Evolutionary conservation across 257 asterid species (phyloP), one percentile per base, ranked within the genome.

Genomic region (Lycium ferocissimum): DNA sequence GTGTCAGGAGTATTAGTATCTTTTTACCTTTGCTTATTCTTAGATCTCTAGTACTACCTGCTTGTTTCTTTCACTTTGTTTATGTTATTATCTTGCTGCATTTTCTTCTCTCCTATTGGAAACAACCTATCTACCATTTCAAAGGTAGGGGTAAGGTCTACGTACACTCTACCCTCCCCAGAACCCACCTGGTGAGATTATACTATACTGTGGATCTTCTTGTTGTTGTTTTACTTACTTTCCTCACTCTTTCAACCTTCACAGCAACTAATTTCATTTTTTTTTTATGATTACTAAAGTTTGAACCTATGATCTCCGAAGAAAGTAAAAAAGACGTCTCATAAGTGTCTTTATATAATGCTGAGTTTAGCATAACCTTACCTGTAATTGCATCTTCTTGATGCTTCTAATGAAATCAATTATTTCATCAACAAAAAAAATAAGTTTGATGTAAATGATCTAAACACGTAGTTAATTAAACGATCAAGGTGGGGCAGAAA

Each of bases 311-410:
- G 20, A n/a, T 45, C 58, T 10, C 20, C 9, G 11, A 11, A n/a
- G 6, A 72, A 45, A 72, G 38, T 45, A 18, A 45, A 43, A 43
- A 45, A 9, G n/a, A 72, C 9, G 80, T 20, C 58, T 49, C 56
- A 12, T 62, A 40, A 8, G 45, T 69, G 53, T 38, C 12, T 37
- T 62, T 37, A 10, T 69, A 37, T 18, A 7, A 38, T 8, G 18
- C 26, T 69, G 51, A 37, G 76, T 70, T 70, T 70, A 70, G 79
- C 54, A 70, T 33, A 70, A 70, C 54, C 20, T 71, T 9, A 40
- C 40, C 79, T 40, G 18, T 15, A 26, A 70, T 18, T 51, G 40
- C 40, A 33, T 40, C 49, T 40, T 71, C 18, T 17, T 17, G 56
- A 58, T 1, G 59, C 80, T n/a, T 45, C 54, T 35, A 43, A 43